Evolutionary conservation across 1,284 basidiomycete genomes (phyloP).

Genomic region (Spongiforma sp.): DNA sequence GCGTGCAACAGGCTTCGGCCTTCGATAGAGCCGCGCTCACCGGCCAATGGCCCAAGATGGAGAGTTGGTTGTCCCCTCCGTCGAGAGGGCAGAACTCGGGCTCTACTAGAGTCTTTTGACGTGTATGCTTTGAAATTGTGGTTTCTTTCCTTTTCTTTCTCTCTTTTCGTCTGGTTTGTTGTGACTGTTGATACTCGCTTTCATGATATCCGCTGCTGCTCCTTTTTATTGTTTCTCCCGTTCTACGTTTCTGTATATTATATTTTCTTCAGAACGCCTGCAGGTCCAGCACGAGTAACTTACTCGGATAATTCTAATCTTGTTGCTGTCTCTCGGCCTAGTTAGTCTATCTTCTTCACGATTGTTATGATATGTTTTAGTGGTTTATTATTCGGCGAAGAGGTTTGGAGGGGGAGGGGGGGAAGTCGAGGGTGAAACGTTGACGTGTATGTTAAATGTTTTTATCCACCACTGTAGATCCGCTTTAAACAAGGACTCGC

Average conservation of each 20-base stretch:
- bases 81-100: slow-evolving; percentile 38
- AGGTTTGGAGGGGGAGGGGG: no score
- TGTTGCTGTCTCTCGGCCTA: slow-evolving; percentile 20
- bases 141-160: neutral
- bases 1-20: slow-evolving; percentile 30
- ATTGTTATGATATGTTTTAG: slow-evolving; percentile 17
- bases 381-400: slow-evolving; percentile 1
- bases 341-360: slow-evolving; percentile 21
- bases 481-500: slow-evolving; percentile 1
- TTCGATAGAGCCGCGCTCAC: slow-evolving; percentile 34
- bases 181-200: slow-evolving; percentile 15
- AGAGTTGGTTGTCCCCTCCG: slow-evolving; percentile 36
- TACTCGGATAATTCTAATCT: slow-evolving; percentile 39
- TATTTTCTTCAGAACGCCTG: slow-evolving; percentile 29
- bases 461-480: neutral
- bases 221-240: slow-evolving; percentile 13
- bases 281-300: slow-evolving; percentile 38
- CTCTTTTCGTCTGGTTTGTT: slow-evolving; percentile 5
- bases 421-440: no score
- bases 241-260: slow-evolving; percentile 30
- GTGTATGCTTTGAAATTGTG: slow-evolving; percentile 1
- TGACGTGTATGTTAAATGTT: neutral
- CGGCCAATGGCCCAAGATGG: slow-evolving; percentile 41
- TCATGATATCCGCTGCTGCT: slow-evolving; percentile 13
- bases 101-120: slow-evolving; percentile 36